Evolutionary conservation across 2,329 filamentous ascomycete genomes (phyloP).

Genomic region (Daldinia eschscholtzii): DNA sequence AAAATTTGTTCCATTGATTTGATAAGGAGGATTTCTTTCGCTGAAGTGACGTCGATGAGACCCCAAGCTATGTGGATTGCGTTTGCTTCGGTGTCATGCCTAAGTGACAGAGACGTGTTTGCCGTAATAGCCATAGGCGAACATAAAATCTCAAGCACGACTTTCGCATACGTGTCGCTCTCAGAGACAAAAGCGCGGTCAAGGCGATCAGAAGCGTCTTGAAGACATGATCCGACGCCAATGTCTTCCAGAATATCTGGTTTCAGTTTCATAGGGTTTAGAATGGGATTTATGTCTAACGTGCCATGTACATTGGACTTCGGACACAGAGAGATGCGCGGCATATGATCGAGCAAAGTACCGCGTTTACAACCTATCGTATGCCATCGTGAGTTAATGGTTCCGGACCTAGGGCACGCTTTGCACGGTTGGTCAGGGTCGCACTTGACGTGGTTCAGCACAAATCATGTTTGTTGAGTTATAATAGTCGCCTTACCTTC

Average conservation of each 20-base stretch:
- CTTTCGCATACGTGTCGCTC: slow-evolving; percentile 37
- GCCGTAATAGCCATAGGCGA: slow-evolving; percentile 25
- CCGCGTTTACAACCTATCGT: slow-evolving; percentile 41
- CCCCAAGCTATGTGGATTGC: slow-evolving; percentile 40
- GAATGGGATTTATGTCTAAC: neutral
- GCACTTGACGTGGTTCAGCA: slow-evolving; percentile 36
- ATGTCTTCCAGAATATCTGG: slow-evolving; percentile 6
- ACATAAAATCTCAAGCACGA: slow-evolving; percentile 43
- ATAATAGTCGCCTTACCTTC: slow-evolving; percentile 25
- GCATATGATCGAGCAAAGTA: slow-evolving; percentile 34
- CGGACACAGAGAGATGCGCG: slow-evolving; percentile 34
- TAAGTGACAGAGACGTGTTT: slow-evolving; percentile 20
- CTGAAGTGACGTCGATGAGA: slow-evolving; percentile 31
- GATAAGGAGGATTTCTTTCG: slow-evolving; percentile 26
- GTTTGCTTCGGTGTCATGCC: slow-evolving; percentile 31
- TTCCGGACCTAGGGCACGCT: slow-evolving; percentile 33
- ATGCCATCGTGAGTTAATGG: slow-evolving; percentile 37
- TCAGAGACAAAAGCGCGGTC: slow-evolving; percentile 21
- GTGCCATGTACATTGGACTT: slow-evolving; percentile 10
- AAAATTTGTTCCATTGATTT: slow-evolving; percentile 31
- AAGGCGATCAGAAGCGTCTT: slow-evolving; percentile 29
- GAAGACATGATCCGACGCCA: slow-evolving; percentile 26
- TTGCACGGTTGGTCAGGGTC: slow-evolving; percentile 39
- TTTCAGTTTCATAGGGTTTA: neutral
- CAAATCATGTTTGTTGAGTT: neutral